Percentiles rank a stretch among this genome's conserved stretches.
Evolutionary conservation across 176 grass and related monocot species (phyloP).

Genomic region (Dactylis glomerata): DNA sequence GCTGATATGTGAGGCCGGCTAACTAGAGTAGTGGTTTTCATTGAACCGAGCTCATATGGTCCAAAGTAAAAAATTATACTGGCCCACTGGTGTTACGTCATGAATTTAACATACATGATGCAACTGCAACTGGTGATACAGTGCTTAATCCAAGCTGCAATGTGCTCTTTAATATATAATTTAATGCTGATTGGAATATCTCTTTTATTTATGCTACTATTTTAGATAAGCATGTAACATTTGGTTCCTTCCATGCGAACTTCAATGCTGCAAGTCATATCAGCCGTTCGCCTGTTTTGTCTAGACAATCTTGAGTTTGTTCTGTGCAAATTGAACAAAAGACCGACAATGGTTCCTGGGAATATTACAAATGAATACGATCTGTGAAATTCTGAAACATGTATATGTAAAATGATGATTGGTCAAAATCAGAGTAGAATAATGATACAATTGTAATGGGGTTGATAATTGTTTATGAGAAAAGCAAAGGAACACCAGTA

Average conservation of each 20-base stretch:
- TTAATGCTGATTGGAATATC: not conserved
- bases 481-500: not conserved
- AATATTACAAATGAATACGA: slow-evolving; percentile 7
- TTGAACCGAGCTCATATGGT: not conserved
- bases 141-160: not conserved
- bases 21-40: not conserved
- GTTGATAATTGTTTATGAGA: not conserved
- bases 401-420: not conserved
- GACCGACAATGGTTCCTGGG: not conserved
- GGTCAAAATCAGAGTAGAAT: not conserved
- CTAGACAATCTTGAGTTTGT: slow-evolving; percentile 10
- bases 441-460: not conserved
- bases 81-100: not conserved
- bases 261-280: not conserved
- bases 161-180: not conserved
- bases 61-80: not conserved
- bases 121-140: not conserved
- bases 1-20: not conserved
- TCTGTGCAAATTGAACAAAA: not conserved
- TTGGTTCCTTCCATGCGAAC: not conserved
- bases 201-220: not conserved
- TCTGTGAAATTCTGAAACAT: slow-evolving; percentile 10
- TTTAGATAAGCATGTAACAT: not conserved
- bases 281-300: not conserved
- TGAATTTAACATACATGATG: not conserved